Evolutionary conservation across 1,284 basidiomycete genomes (phyloP).

Genomic region (Rhodotorula mucilaginosa): DNA sequence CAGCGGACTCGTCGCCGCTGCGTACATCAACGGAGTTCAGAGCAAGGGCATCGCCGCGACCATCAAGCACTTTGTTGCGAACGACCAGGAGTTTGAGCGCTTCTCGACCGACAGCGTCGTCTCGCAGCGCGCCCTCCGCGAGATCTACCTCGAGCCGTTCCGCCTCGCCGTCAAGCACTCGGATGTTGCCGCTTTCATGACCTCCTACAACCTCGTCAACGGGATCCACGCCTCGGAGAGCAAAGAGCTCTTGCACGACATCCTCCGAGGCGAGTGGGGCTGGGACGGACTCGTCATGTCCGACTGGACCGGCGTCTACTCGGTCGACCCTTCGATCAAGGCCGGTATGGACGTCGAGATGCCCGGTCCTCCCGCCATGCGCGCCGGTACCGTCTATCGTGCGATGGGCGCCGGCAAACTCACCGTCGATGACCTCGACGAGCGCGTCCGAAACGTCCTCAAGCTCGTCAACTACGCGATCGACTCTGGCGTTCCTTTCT

Average conservation of each 20-base stretch:
- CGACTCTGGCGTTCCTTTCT: slow-evolving; percentile 31
- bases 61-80: slow-evolving; percentile 36
- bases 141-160: slow-evolving; percentile 78
- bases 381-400: slow-evolving; percentile 57
- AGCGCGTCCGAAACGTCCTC: slow-evolving; percentile 55
- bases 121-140: slow-evolving; percentile 67
- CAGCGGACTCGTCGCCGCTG: slow-evolving; percentile 10
- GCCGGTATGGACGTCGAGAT: slow-evolving; percentile 76
- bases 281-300: slow-evolving; percentile 55
- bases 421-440: slow-evolving; percentile 57
- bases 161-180: slow-evolving; percentile 71
- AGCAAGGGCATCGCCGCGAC: slow-evolving; percentile 29
- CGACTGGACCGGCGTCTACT: slow-evolving; percentile 59
- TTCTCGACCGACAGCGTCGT: slow-evolving; percentile 45
- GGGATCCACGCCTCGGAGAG: slow-evolving; percentile 70
- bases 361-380: slow-evolving; percentile 48
- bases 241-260: slow-evolving; percentile 56
- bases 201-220: slow-evolving; percentile 57
- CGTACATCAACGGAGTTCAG: slow-evolving; percentile 36
- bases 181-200: slow-evolving; percentile 53
- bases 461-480: slow-evolving; percentile 35
- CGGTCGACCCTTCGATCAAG: slow-evolving; percentile 63
- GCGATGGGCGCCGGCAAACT: slow-evolving; percentile 62
- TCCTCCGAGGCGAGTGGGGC: slow-evolving; percentile 66
- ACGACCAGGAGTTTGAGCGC: slow-evolving; percentile 54